A percentile compares a stretch with the other conserved stretches of the same genome.
These are phyloP conservation scores for Alternaria angustiovoidea DNA, from an alignment of 2,329 filamentous ascomycete species.

Conservation along the genomic window DNA sequence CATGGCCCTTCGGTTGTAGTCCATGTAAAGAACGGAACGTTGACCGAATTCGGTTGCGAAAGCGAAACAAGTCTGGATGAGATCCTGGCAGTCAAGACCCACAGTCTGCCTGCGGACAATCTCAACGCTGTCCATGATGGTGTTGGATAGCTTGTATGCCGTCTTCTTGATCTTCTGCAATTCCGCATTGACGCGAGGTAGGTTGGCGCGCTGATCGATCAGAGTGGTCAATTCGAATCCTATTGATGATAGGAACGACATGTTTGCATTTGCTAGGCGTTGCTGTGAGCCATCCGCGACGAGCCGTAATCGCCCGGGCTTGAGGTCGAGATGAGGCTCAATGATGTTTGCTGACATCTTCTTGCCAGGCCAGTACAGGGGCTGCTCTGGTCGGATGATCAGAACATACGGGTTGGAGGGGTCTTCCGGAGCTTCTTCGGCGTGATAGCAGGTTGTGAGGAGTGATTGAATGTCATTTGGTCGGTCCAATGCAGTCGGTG, in stretches of 20 bases:
- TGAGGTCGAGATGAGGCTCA: slow-evolving; percentile 83
- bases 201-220: slow-evolving; percentile 90
- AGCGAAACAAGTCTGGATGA: slow-evolving; percentile 97
- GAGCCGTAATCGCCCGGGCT: slow-evolving; percentile 83
- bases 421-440: slow-evolving; percentile 74
- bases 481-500: slow-evolving; percentile 76
- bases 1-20: slow-evolving; percentile 93
- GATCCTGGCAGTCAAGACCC: slow-evolving; percentile 87
- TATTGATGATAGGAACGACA: slow-evolving; percentile 77
- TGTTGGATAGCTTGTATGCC: slow-evolving; percentile 94
- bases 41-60: slow-evolving; percentile 99
- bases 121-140: slow-evolving; percentile 98
- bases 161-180: slow-evolving; percentile 95
- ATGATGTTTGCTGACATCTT: slow-evolving; percentile 75
- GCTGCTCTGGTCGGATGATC: slow-evolving; percentile 81
- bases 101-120: slow-evolving; percentile 86
- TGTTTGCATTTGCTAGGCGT: slow-evolving; percentile 79
- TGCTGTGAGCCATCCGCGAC: slow-evolving; percentile 87
- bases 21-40: slow-evolving; percentile 92
- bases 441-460: slow-evolving; percentile 78
- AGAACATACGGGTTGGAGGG: slow-evolving; percentile 83
- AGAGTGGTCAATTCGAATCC: slow-evolving; percentile 87
- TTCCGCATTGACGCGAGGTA: slow-evolving; percentile 89
- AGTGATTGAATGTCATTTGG: slow-evolving; percentile 85
- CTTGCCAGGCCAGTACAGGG: slow-evolving; percentile 82